These are phyloP conservation scores for Tetracentron sinense DNA, from an alignment of 164 flowering plant genomes.

Conservation along the genomic window DNA sequence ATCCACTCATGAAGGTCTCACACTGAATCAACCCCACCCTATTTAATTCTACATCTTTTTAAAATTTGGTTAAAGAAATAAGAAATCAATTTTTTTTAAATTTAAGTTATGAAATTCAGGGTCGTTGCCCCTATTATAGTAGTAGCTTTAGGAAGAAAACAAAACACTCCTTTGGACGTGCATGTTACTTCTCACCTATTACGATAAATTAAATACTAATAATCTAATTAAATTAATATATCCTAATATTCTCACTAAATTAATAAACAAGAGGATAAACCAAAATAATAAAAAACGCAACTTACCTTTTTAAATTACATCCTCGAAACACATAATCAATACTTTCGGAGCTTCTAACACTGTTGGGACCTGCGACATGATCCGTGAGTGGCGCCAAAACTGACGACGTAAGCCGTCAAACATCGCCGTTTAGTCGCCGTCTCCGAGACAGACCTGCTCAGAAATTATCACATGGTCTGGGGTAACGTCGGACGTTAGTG, in stretches of 20 bases:
- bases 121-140: too few species aligned
- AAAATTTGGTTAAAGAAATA: too few species aligned
- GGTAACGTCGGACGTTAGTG: neutral
- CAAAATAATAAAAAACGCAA: neutral
- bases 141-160: too few species aligned
- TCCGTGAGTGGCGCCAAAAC: constrained; percentile 21
- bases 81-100: too few species aligned
- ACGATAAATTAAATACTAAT: neutral
- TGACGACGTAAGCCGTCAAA: constrained; percentile 8
- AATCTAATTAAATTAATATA: neutral
- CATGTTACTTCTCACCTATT: neutral
- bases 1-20: too few species aligned
- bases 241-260: neutral
- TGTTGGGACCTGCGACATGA: too few species aligned
- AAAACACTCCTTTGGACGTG: constrained; percentile 8
- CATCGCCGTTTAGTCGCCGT: constrained; percentile 15
- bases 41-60: too few species aligned
- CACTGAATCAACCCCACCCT: too few species aligned
- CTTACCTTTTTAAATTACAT: neutral
- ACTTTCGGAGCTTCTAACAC: constrained; percentile 25
- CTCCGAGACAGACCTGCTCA: neutral
- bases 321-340: constrained; percentile 17
- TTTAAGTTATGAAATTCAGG: too few species aligned
- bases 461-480: neutral
- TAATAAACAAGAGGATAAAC: neutral